phyloP scores from a whole-genome alignment of 352 stramenopile genomes.

The Aphanomyces astaci region DNA sequence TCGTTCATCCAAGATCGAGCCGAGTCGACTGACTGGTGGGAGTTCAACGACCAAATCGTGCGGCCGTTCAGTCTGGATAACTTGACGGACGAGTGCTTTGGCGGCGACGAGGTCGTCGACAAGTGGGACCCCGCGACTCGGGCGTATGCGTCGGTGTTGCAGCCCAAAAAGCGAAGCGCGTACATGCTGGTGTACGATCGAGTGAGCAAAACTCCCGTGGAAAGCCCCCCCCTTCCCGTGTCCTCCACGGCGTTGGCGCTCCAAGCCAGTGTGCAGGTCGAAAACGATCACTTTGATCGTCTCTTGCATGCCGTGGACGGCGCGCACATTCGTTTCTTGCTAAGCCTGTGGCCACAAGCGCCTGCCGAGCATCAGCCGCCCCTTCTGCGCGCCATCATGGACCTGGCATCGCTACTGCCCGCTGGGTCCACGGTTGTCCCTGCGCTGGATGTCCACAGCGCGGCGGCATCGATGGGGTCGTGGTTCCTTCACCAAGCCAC shows the following conservation, averaged over 20 bases:
- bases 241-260: neutral
- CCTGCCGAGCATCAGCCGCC: neutral
- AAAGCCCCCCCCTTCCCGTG: neutral
- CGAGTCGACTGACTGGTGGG: slow-evolving; percentile 55
- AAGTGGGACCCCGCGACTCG: slow-evolving; percentile 39
- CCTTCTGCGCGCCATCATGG: neutral
- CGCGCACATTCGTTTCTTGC: neutral
- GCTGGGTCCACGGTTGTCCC: neutral
- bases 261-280: neutral
- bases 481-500: slow-evolving; percentile 1
- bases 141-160: slow-evolving; percentile 30
- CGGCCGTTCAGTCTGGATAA: slow-evolving; percentile 63
- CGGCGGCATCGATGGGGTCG: neutral
- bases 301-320: neutral
- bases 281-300: neutral
- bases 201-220: slow-evolving; percentile 17
- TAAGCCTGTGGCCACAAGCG: neutral
- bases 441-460: neutral
- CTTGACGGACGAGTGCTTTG: slow-evolving; percentile 85
- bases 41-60: slow-evolving; percentile 90
- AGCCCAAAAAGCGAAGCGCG: slow-evolving; percentile 58
- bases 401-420: neutral
- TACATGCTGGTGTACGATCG: slow-evolving; percentile 78
- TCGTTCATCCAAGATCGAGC: slow-evolving; percentile 85
- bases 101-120: slow-evolving; percentile 68